phyloP scores from a whole-genome alignment of 495 filamentous ascomycete genomes.

The Penicillium fimorum region DNA sequence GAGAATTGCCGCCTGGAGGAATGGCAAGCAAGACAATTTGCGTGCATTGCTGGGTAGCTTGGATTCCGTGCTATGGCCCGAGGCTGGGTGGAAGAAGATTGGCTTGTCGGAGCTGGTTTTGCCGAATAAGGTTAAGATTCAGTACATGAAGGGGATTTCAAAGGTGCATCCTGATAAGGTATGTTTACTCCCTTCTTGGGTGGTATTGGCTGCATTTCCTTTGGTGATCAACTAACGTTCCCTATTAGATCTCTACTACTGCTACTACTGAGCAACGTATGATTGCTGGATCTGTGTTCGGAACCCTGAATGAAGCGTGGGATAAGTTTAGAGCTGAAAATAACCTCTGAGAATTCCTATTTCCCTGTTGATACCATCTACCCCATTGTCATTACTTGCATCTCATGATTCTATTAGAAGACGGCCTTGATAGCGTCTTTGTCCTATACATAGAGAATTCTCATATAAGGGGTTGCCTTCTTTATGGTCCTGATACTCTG shows the following conservation, averaged over 20 bases:
- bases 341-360: slow-evolving; percentile 34
- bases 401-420: slow-evolving; percentile 11
- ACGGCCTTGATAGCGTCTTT: slow-evolving; percentile 1
- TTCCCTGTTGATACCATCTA: slow-evolving; percentile 12
- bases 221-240: slow-evolving; percentile 4
- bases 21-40: slow-evolving; percentile 88
- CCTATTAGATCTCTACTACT: slow-evolving; percentile 69
- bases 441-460: neutral
- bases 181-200: slow-evolving; percentile 30
- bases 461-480: neutral
- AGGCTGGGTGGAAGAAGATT: slow-evolving; percentile 94
- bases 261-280: slow-evolving; percentile 93
- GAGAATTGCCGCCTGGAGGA: slow-evolving; percentile 72
- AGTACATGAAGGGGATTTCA: slow-evolving; percentile 98
- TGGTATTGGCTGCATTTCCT: neutral
- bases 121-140: slow-evolving; percentile 89
- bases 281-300: slow-evolving; percentile 88
- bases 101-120: slow-evolving; percentile 88
- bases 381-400: slow-evolving; percentile 3
- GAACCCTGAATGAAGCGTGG: slow-evolving; percentile 94
- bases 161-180: slow-evolving; percentile 99
- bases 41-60: slow-evolving; percentile 84
- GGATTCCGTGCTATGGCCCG: slow-evolving; percentile 87
- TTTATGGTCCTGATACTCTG: neutral
- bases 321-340: slow-evolving; percentile 96